A percentile compares a stretch with the other conserved stretches of the same genome.
Evolutionary conservation across 2,329 filamentous ascomycete species (phyloP).

Genomic region (Beauveria scarabaeidicola): DNA sequence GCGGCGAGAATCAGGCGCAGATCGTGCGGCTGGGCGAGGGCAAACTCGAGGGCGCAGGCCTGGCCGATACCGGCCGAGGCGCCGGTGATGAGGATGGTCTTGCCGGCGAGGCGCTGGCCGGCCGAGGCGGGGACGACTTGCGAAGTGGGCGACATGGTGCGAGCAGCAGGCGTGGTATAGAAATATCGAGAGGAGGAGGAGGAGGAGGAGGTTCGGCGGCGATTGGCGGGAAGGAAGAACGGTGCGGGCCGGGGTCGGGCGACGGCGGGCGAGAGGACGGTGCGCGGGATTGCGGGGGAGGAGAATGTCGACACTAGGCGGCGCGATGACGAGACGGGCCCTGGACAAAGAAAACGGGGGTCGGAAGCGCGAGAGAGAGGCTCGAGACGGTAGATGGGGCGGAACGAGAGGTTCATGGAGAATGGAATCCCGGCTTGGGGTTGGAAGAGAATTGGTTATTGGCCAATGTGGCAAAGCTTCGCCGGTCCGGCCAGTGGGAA

Average conservation of each 20-base stretch:
- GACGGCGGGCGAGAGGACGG: not conserved
- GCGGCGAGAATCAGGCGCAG: constrained; percentile 83
- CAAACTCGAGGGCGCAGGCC: constrained; percentile 82
- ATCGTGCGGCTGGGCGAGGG: constrained; percentile 68
- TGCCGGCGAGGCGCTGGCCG: constrained; percentile 79
- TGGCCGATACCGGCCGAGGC: constrained; percentile 88
- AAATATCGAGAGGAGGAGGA: not conserved
- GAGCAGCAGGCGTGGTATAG: not conserved
- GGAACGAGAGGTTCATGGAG: constrained; percentile 10
- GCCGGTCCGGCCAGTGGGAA: not conserved
- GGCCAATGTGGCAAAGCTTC: not conserved
- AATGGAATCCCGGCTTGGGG: not conserved
- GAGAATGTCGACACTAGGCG: constrained; percentile 9
- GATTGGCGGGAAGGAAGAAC: not conserved
- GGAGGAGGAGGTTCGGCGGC: not conserved
- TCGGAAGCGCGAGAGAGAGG: not conserved
- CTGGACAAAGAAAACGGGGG: constrained; percentile 12
- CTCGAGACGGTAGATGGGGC: not conserved
- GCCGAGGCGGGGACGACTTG: constrained; percentile 47
- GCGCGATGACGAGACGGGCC: constrained; percentile 12
- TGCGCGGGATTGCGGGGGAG: constrained; percentile 3
- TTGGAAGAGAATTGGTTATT: not conserved
- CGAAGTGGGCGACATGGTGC: constrained; percentile 31
- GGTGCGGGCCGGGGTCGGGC: not conserved
- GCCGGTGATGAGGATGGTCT: constrained; percentile 86